Base-by-base conservation (phyloP, 2,329 filamentous ascomycete genomes). In the Helotiales sp. region DNA sequence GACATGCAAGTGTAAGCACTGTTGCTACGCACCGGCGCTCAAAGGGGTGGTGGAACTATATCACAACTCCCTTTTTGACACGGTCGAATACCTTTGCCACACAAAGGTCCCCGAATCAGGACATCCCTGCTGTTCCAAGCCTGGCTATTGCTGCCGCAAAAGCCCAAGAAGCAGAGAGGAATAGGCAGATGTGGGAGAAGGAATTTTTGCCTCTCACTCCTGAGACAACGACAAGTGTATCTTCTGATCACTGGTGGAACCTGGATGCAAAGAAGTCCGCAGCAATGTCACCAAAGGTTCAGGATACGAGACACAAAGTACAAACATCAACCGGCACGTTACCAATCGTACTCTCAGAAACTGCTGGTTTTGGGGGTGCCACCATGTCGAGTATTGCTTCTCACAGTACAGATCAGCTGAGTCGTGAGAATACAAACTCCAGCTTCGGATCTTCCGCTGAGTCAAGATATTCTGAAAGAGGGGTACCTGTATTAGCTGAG, bases 11-110 rank as follows among this genome's bases (percentile, higher is more conserved):
- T 46, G 56, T 67, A 7, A 69, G 63, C 52, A 70, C 68, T 44
- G 51, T 66, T 53, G 64, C 61, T 19, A 68, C 66, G 38, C 57
- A 77, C 40, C 80, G 82, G 10, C 80, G 79, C 55, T 87, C 86
- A 25, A 79, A 80, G 59, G 89, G 89, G 19, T 92, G 89, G 88
- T 92, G 89, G 89, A 89, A 90, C 66, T 80, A 89, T 63, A 84
- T 92, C 55, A 86, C 82, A 7, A 89, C 88, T 1, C 89, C 89
- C 0, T 91, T 91, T 66, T 52, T 73, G n/a, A 68, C 70, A 22
- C 62, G 68, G 46, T 70, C 70, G 13, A 72, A 71, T 42, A 72
- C 69, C 1, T 65, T 73, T 22, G 65, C 67, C 6, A 67, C 59
- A 25, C 46, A 48, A 46, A 55, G 63, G 13, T 12, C 46, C 17